Conservation (phyloP, 2,329 filamentous ascomycete genomes). For the Ophiostoma novo-ulmi region DNA sequence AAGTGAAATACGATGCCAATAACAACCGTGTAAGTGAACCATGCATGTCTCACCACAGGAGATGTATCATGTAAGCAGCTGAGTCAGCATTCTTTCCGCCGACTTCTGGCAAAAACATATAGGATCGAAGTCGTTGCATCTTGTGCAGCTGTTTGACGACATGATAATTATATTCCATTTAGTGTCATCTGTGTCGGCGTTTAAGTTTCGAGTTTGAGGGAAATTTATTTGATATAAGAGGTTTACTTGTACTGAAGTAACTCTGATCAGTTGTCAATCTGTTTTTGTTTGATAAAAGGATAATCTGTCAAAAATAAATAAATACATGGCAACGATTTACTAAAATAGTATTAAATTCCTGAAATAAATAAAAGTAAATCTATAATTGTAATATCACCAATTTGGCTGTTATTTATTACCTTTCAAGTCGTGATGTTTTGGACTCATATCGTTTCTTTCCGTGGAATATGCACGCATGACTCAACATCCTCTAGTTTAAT, state of each 20-base stretch:
- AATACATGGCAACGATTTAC: too few relatives aligned
- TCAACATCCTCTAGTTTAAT: background rate
- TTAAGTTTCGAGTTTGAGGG: too few relatives aligned
- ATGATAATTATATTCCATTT: too few relatives aligned
- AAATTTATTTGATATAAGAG: too few relatives aligned
- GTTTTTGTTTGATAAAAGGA: too few relatives aligned
- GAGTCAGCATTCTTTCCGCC: background rate
- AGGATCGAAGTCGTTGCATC: too few relatives aligned
- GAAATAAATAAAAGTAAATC: background rate
- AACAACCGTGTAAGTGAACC: background rate
- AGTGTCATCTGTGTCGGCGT: too few relatives aligned
- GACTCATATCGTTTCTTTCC: background rate
- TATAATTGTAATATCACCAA: background rate
- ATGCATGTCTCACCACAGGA: background rate
- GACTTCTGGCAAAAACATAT: background rate
- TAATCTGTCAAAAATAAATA: too few relatives aligned
- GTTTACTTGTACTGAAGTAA: too few relatives aligned
- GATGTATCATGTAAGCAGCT: background rate
- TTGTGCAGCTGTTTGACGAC: too few relatives aligned
- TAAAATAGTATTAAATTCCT: background rate
- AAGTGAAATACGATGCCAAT: background rate
- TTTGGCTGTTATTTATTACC: background rate
- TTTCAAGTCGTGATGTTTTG: background rate
- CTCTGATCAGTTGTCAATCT: too few relatives aligned
- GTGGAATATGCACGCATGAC: background rate